Base-by-base conservation (phyloP, 106 monocot genomes). In the Dendrobium catenatum region DNA sequence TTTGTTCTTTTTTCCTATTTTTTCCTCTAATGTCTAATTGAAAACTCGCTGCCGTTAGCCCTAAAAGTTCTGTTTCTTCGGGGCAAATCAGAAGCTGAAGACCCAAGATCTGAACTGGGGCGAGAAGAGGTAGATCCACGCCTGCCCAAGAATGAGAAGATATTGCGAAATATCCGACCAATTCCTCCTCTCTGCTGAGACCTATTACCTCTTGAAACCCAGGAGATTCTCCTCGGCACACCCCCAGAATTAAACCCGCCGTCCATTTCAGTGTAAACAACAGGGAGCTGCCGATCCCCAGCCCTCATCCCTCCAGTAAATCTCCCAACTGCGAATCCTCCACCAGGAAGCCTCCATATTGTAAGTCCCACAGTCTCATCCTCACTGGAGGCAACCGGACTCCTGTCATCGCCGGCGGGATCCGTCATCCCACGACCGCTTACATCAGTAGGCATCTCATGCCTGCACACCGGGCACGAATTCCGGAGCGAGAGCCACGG, bases 261-360 rank as follows among this genome's bases (percentile, higher is more conserved):
- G n/a, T 89, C 89, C 83, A 89, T 78, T 78, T 89, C 89, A 0
- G 87, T 87, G 80, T 87, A 89, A 74, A 89, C 89, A 46, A 85
- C 85, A 2, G 87, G 89, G 27, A 89, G 85, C 78, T 85, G 80
- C 37, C 87, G 73, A 27, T 89, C 86, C 19, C 79, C 81, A 4
- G 81, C 79, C 75, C 84, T 74, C 41, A 81, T 68, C 27, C 80
- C 84, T 2, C 87, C 84, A 0, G 87, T 49, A 27, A 87, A 87
- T 73, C 89, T 82, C 29, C 89, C 89, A 5, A 87, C 89, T 13
- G 89, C 89, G 24, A 89, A 89, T 2, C 89, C 85, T 19, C 89
- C 87, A 9, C 87, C 89, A 0, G 89, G 87, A 17, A 87, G 83
- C 80, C 89, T 89, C 87, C 87, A 89, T 54, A 89, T 87, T 7